Evolutionary conservation across 768 basidiomycete genomes (phyloP), one percentile per base, ranked within the genome.

Genomic region (Termitomyces sp.): DNA sequence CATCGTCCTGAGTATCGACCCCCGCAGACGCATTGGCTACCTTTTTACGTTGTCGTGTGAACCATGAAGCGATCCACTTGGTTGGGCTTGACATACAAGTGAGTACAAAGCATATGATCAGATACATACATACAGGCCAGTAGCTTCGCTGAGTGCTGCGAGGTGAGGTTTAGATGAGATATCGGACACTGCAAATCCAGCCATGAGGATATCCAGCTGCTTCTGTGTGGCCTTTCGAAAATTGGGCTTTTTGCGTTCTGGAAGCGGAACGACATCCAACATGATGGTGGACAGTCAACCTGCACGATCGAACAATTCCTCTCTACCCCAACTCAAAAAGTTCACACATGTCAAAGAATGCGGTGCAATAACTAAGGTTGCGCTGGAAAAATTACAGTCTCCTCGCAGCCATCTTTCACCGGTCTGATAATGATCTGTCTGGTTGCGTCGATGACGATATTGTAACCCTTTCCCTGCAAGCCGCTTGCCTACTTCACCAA

Each of bases 41-140:
- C 44, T 74, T 74, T 13, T 52, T 59, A 18, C 73, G 61, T 54
- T 71, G 68, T 9, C 72, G 69, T 47, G 61, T 62, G 33, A 72
- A 72, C 75, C 74, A 77, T 33, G 69, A 68, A 33, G 61, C 54
- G 23, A 77, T 74, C 75, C 76, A 76, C 61, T 70, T 71, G 26
- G 49, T 26, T 30, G 73, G 65, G 36, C 75, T 74, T 60, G 51
- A 49, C 18, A 14, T 44, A 44, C 23, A 26, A 38, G 18, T 26
- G 12, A 46, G 41, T 28, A 44, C 20, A 36, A 49, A 12, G 49
- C 56, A 50, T 38, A 49, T 49, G 54, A n/a, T 58, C 1, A 41
- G 7, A 43, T 33, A 41, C 48, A 57, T 32, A 68, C 75, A 63
- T 69, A 75, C 75, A 77, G 66, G 56, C 70, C 69, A n/a, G 69